These are phyloP conservation scores for Pluteus cervinus DNA, from an alignment of 768 basidiomycete species.

Conservation along the genomic window DNA sequence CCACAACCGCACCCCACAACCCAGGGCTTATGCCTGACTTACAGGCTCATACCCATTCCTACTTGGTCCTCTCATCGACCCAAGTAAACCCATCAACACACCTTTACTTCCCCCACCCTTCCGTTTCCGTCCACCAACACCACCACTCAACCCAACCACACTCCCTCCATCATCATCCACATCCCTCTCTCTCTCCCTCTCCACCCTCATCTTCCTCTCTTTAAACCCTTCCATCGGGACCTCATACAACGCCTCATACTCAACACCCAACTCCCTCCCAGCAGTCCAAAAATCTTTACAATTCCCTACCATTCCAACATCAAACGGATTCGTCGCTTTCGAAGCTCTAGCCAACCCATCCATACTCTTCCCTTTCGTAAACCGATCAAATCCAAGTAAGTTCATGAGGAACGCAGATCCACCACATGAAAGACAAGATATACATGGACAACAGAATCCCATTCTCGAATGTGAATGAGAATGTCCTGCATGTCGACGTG, in stretches of 20 bases:
- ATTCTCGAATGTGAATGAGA: no score
- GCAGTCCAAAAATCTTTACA: conserved; percentile 94
- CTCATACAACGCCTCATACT: conserved; percentile 87
- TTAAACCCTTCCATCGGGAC: conserved; percentile 81
- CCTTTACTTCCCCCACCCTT: conserved; percentile 41
- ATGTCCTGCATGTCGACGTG: no score
- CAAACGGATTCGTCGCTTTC: conserved; percentile 86
- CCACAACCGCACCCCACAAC: no score
- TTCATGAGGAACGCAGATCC: conserved; percentile 75
- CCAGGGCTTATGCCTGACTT: conserved; percentile 42
- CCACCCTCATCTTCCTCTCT: conserved; percentile 60
- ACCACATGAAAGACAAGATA: conserved; percentile 28
- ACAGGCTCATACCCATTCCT: conserved; percentile 63
- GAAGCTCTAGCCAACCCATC: conserved; percentile 77
- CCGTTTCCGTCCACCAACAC: conserved; percentile 22
- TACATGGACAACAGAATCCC: no score
- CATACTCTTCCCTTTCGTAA: conserved; percentile 86
- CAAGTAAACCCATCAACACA: conserved; percentile 52
- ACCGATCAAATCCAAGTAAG: conserved; percentile 88
- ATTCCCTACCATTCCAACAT: conserved; percentile 70
- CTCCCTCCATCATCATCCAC: conserved; percentile 11
- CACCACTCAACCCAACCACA: conserved; percentile 10
- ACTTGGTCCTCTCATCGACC: conserved; percentile 42
- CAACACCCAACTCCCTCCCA: conserved; percentile 80
- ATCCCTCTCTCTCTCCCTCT: conserved; percentile 57